Conservation (phyloP, 1,284 basidiomycete species). For the Cryptococcus jaspeensis region DNA sequence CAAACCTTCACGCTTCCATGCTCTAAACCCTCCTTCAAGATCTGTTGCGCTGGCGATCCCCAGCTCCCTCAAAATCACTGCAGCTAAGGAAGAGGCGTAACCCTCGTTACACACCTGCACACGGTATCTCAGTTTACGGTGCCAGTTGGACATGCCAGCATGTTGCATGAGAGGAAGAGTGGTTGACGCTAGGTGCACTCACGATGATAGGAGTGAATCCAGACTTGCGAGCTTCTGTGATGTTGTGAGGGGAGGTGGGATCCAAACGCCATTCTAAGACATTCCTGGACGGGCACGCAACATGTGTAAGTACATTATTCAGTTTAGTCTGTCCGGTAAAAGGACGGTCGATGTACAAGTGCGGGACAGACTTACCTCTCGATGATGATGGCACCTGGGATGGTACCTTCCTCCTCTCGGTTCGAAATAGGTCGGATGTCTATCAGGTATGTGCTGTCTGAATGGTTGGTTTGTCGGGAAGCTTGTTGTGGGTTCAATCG, state of each 20-base stretch:
- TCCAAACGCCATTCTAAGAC: constrained; percentile 13
- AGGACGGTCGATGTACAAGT: neutral
- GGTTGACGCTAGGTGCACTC: neutral
- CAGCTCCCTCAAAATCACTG: neutral
- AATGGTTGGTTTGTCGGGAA: no score
- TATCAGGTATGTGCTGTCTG: neutral
- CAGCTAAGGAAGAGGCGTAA: constrained; percentile 12
- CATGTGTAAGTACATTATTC: neutral
- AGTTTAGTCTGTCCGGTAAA: no score
- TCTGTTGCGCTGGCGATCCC: constrained; percentile 5
- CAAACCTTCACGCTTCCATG: constrained; percentile 9
- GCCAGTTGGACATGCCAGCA: neutral
- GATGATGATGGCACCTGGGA: constrained; percentile 11
- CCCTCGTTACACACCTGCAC: constrained; percentile 12
- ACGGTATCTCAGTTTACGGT: neutral
- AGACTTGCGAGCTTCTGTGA: constrained; percentile 1
- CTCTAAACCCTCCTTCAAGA: constrained; percentile 10
- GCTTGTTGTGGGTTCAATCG: no score
- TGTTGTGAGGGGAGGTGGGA: constrained; percentile 6
- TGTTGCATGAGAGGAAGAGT: neutral
- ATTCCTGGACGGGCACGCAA: constrained; percentile 1
- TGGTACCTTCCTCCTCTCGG: constrained; percentile 3
- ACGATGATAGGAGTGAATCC: constrained; percentile 9
- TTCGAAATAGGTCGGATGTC: constrained; percentile 4
- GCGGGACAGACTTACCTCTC: constrained; percentile 3